Percentiles rank a stretch among this genome's conserved stretches.
phyloP scores from a whole-genome alignment of 179 eudicot genomes.

The Beta corolliflora region DNA sequence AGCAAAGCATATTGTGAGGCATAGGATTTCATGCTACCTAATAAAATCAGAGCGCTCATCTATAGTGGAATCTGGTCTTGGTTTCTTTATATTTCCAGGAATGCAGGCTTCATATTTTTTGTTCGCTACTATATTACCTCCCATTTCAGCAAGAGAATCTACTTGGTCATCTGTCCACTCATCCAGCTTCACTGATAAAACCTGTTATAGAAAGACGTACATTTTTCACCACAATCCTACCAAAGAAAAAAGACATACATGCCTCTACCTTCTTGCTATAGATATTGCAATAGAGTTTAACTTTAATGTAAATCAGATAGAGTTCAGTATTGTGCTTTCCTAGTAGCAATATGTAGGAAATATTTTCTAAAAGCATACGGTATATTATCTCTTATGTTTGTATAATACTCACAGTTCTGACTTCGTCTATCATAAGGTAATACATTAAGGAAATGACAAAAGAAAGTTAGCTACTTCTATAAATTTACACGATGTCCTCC shows the following conservation, averaged over 20 bases:
- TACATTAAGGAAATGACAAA: not conserved
- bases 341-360: not conserved
- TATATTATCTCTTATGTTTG: not conserved
- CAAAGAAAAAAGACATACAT: not conserved
- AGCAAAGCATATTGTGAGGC: conserved; percentile 2
- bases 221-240: not conserved
- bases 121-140: conserved; percentile 76
- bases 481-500: too few species aligned
- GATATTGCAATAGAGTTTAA: not conserved
- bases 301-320: not conserved
- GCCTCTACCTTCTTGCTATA: not conserved
- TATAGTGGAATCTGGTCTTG: conserved; percentile 69
- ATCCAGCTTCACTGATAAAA: conserved; percentile 81
- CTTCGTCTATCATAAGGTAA: not conserved
- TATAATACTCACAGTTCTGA: not conserved
- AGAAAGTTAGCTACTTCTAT: not conserved
- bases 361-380: not conserved
- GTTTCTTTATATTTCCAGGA: conserved; percentile 67
- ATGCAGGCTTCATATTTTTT: conserved; percentile 73
- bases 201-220: conserved; percentile 41
- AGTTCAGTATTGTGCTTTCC: not conserved
- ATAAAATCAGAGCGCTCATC: conserved; percentile 89
- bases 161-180: conserved; percentile 97
- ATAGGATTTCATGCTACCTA: conserved; percentile 43
- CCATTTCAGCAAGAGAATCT: conserved; percentile 56